These are phyloP conservation scores for Aspergillus ostianus DNA, from an alignment of 495 filamentous ascomycete genomes.

Conservation along the genomic window DNA sequence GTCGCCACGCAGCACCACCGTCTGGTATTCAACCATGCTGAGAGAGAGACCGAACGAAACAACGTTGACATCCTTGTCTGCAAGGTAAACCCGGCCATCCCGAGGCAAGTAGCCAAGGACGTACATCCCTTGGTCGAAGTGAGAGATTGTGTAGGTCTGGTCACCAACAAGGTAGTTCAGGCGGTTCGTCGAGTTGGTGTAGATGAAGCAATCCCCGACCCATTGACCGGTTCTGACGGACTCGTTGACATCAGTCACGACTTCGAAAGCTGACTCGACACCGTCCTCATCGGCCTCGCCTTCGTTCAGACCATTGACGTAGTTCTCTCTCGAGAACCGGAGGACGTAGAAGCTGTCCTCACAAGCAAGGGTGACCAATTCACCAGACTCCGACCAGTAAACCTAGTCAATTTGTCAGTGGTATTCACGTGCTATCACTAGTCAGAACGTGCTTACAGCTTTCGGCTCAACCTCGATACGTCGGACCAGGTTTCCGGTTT, in stretches of 20 bases:
- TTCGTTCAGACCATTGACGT: slow-evolving; percentile 73
- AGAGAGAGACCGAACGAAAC: slow-evolving; percentile 90
- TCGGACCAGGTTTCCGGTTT: slow-evolving; percentile 80
- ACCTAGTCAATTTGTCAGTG: slow-evolving; percentile 50
- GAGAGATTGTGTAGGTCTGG: slow-evolving; percentile 96
- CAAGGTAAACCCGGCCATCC: slow-evolving; percentile 88
- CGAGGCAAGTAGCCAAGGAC: slow-evolving; percentile 92
- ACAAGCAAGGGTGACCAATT: slow-evolving; percentile 88
- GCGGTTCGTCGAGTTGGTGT: slow-evolving; percentile 94
- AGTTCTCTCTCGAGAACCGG: slow-evolving; percentile 84
- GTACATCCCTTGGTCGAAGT: slow-evolving; percentile 95
- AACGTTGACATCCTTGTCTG: slow-evolving; percentile 91
- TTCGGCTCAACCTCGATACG: slow-evolving; percentile 95
- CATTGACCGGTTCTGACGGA: slow-evolving; percentile 92
- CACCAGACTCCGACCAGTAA: slow-evolving; percentile 96
- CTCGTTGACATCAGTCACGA: slow-evolving; percentile 93
- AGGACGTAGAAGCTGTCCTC: slow-evolving; percentile 96
- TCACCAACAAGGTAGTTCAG: slow-evolving; percentile 98
- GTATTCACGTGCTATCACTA: background rate
- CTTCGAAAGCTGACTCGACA: slow-evolving; percentile 94
- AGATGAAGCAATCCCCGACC: slow-evolving; percentile 98
- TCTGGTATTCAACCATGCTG: slow-evolving; percentile 96
- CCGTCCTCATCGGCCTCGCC: slow-evolving; percentile 91
- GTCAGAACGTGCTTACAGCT: slow-evolving; percentile 45
- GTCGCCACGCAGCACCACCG: slow-evolving; percentile 89